Base-by-base conservation (phyloP, 495 filamentous ascomycete genomes). In the Penicillium macrosclerotiorum region DNA sequence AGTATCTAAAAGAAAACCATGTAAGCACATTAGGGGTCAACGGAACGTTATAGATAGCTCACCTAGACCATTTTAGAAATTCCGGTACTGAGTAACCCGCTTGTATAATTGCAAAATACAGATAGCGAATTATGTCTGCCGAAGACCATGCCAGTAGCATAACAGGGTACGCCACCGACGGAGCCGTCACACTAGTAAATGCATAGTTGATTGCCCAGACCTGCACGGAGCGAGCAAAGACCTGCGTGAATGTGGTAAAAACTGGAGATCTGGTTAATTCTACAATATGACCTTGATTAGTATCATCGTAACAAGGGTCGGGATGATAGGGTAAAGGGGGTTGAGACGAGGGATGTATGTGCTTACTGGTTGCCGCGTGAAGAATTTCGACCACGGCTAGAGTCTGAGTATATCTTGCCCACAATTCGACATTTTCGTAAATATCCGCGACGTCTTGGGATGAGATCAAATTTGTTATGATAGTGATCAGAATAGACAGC, bases 91-190 rank as follows among this genome's bases (percentile, higher is more conserved):
- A 11, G 24, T 22, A 51, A 32, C 44, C 56, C 13, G 42, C 59
- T 45, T 52, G 51, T 49, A 62, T 51, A 8, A 75, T 57, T 4
- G 67, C 70, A 51, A 81, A 81, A 51, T 78, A 81, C 11, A 52
- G 45, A 50, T 79, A 81, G 40, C 78, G 69, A 23, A 79, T 54
- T 0, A 69, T 60, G 50, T 81, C 77, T 1, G 77, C 77, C 2
- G 63, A 35, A 8, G 65, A 66, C 78, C 78, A 81, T 1, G 77
- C 77, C 8, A 77, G 34, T 8, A 81, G 60, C 78, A 81, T 79
- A 13, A 52, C 60, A 12, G 53, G 37, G 41, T 78, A 80, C 3
- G 60, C 67, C 4, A 50, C 44, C 4, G 60, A 65, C 4, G 51
- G 16, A 5, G 57, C 52, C 2, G 67, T 68, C 13, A 57, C 54